A percentile compares a stretch with the other conserved stretches of the same genome.
Evolutionary conservation across 2,329 filamentous ascomycete genomes (phyloP).

Genomic region (Colletotrichum lupini): DNA sequence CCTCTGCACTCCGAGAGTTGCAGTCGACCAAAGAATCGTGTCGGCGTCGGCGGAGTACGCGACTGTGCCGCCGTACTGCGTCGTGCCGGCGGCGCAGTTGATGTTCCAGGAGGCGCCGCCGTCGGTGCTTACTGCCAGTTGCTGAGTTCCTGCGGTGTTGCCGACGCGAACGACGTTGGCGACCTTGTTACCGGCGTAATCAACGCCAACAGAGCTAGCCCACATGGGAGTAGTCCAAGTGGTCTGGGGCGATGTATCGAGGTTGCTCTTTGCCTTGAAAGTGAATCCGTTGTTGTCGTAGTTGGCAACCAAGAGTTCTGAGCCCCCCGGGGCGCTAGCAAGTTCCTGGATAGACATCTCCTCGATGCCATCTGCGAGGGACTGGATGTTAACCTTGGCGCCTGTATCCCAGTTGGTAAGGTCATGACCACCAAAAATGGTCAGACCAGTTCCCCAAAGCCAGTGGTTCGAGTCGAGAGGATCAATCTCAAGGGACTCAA

Average conservation of each 20-base stretch:
- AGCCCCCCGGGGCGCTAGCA: conserved; percentile 60
- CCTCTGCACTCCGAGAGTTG: conserved; percentile 53
- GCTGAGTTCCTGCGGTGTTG: conserved; percentile 52
- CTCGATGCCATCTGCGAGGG: conserved; percentile 65
- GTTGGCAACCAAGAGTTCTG: conserved; percentile 62
- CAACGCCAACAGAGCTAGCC: conserved; percentile 57
- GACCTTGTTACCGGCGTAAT: conserved; percentile 59
- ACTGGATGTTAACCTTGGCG: conserved; percentile 55
- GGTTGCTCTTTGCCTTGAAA: conserved; percentile 48
- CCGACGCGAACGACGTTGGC: conserved; percentile 63
- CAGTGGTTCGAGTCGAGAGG: conserved; percentile 69
- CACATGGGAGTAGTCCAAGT: conserved; percentile 61
- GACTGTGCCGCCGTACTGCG: conserved; percentile 56
- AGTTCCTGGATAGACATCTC: conserved; percentile 63
- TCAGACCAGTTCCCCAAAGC: conserved; percentile 68
- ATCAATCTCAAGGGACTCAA: conserved; percentile 68
- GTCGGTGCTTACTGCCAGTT: conserved; percentile 60
- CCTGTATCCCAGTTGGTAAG: conserved; percentile 64
- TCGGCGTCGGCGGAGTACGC: conserved; percentile 63
- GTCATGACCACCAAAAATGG: conserved; percentile 64
- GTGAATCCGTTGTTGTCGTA: conserved; percentile 65
- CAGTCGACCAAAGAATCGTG: conserved; percentile 60
- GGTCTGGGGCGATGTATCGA: conserved; percentile 55
- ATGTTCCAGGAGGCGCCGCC: conserved; percentile 61
- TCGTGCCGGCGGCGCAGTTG: conserved; percentile 57